Percentiles rank a stretch among this genome's conserved stretches.
These are phyloP conservation scores for Verbascum thapsus DNA, from an alignment of 257 asterid genomes.

Conservation along the genomic window DNA sequence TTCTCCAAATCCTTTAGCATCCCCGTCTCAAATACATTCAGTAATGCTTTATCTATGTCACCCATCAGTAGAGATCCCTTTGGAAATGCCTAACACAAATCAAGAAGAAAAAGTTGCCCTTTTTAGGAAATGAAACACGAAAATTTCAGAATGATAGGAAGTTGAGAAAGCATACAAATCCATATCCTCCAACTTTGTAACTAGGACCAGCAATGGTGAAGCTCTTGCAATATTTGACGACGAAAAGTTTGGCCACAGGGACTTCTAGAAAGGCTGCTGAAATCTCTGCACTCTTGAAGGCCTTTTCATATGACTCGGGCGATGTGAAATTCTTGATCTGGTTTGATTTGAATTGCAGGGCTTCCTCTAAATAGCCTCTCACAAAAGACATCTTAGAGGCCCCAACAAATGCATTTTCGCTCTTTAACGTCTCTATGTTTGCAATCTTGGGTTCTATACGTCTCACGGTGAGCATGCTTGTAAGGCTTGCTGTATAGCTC, in stretches of 20 bases:
- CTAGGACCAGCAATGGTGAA: slow-evolving; percentile 42
- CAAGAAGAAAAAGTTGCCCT: no score
- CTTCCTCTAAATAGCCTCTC: slow-evolving; percentile 20
- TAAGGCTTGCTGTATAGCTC: slow-evolving; percentile 48
- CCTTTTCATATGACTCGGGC: slow-evolving; percentile 20
- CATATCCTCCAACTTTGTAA: slow-evolving; percentile 47
- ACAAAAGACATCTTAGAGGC: slow-evolving; percentile 35
- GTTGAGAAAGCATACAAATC: slow-evolving; percentile 34
- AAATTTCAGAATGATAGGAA: no score
- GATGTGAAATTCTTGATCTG: slow-evolving; percentile 18
- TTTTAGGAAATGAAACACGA: no score
- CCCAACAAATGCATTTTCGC: slow-evolving; percentile 36
- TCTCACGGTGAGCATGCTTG: slow-evolving; percentile 44
- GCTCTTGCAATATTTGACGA: slow-evolving; percentile 46
- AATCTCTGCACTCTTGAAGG: slow-evolving; percentile 34
- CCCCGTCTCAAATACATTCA: slow-evolving; percentile 38
- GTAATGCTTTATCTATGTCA: slow-evolving; percentile 39
- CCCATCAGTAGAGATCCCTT: slow-evolving; percentile 43
- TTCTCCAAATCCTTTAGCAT: slow-evolving; percentile 35
- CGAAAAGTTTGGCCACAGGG: slow-evolving; percentile 42
- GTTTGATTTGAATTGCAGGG: slow-evolving; percentile 20
- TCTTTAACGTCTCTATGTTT: slow-evolving; percentile 35
- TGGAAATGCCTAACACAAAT: slow-evolving; percentile 38
- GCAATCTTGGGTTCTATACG: slow-evolving; percentile 33
- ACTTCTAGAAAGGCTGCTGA: slow-evolving; percentile 44